A percentile compares a stretch with the other conserved stretches of the same genome.
phyloP scores from a whole-genome alignment of 441 rosid genomes.

The Gossypium gossypioides region DNA sequence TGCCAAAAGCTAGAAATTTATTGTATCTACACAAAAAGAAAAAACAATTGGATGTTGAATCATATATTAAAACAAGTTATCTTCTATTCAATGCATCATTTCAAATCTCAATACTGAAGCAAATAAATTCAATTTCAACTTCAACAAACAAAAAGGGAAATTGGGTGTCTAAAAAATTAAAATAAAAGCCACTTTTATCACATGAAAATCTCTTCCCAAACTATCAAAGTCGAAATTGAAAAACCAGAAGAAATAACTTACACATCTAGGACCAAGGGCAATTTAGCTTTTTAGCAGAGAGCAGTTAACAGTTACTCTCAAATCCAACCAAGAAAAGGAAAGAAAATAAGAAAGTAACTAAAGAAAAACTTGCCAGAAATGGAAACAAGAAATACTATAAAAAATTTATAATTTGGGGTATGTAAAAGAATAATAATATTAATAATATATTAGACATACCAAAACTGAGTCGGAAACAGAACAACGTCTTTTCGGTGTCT shows the following conservation, averaged over 20 bases:
- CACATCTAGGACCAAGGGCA: not conserved
- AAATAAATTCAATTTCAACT: not conserved
- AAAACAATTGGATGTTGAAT: not conserved
- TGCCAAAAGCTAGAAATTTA: not conserved
- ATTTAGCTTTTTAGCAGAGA: not conserved
- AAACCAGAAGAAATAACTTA: not conserved
- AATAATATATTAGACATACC: constrained; percentile 3
- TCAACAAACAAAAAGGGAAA: not conserved
- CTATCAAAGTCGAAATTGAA: not conserved
- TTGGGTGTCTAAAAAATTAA: not conserved
- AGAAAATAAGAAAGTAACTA: constrained; percentile 13
- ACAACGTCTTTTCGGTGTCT: constrained; percentile 2
- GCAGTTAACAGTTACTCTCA: not conserved
- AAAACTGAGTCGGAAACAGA: not conserved
- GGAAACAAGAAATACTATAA: constrained; percentile 4
- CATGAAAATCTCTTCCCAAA: not conserved
- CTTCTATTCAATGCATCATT: not conserved
- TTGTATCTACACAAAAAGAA: not conserved
- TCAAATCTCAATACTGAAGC: not conserved
- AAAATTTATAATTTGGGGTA: not conserved
- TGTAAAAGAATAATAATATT: not conserved
- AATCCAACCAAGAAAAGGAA: not conserved
- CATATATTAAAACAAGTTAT: not conserved
- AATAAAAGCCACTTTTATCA: not conserved
- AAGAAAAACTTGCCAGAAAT: constrained; percentile 17